Conservation (phyloP, 2,329 filamentous ascomycete genomes). For the Penicillium thymicola region DNA sequence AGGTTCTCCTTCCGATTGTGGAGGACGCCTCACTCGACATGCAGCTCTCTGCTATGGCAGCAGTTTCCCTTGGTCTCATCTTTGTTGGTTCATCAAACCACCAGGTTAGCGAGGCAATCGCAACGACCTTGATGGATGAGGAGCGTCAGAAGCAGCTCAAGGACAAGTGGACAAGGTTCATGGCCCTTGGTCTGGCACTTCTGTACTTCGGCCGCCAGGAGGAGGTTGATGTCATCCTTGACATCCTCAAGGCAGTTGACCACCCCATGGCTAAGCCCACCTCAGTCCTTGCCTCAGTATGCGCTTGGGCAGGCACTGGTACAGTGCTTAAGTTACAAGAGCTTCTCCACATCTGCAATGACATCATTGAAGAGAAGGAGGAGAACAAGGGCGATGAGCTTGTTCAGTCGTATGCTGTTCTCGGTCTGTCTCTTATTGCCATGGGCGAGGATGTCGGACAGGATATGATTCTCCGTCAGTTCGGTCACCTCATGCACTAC, state of each 20-base stretch:
- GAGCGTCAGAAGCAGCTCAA: conserved; percentile 87
- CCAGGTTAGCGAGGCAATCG: conserved; percentile 86
- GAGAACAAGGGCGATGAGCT: conserved; percentile 95
- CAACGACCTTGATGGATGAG: conserved; percentile 89
- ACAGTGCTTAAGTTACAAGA: conserved; percentile 97
- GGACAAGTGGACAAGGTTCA: conserved; percentile 97
- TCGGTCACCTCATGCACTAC: conserved; percentile 98
- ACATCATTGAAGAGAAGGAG: conserved; percentile 90
- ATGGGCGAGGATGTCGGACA: conserved; percentile 99
- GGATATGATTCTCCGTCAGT: conserved; percentile 97
- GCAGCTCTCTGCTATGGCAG: conserved; percentile 95
- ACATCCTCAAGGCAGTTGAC: conserved; percentile 94
- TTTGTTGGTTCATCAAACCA: conserved; percentile 91
- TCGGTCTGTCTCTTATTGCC: conserved; percentile 88
- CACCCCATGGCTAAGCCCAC: conserved; percentile 98
- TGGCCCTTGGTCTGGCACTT: conserved; percentile 87
- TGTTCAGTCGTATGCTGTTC: conserved; percentile 90
- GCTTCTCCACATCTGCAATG: conserved; percentile 95
- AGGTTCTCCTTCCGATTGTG: conserved; percentile 81
- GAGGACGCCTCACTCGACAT: conserved; percentile 80
- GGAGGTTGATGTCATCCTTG: conserved; percentile 95
- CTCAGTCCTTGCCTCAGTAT: conserved; percentile 89
- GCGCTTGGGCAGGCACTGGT: conserved; percentile 95
- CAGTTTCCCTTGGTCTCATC: conserved; percentile 81
- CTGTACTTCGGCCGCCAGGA: conserved; percentile 96